A percentile compares a stretch with the other conserved stretches of the same genome.
Conservation (phyloP, 129 eudicot species). For the Dittrichia graveolens region DNA sequence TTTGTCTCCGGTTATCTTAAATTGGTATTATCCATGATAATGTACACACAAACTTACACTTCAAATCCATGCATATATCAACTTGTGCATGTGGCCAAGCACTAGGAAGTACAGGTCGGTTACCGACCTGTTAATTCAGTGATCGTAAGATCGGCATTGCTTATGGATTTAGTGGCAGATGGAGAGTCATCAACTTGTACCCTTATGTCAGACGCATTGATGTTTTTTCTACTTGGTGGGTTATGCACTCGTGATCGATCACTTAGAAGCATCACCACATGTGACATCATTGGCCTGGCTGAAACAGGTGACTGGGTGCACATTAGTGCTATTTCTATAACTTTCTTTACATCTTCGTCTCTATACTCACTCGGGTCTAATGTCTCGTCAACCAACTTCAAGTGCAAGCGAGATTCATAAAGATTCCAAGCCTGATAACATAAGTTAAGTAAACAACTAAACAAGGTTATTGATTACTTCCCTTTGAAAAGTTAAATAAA, state of each 20-base stretch:
- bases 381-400: slow-evolving; percentile 62
- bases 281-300: slow-evolving; percentile 75
- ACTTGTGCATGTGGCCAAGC: slow-evolving; percentile 2
- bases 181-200: slow-evolving; percentile 26
- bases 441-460: background rate
- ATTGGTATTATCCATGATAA: background rate
- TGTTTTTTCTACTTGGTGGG: slow-evolving; percentile 45
- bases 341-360: slow-evolving; percentile 62
- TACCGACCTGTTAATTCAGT: slow-evolving; percentile 47
- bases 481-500: too few species aligned
- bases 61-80: background rate
- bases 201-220: slow-evolving; percentile 34
- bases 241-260: slow-evolving; percentile 43
- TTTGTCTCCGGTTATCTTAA: background rate
- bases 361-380: slow-evolving; percentile 49
- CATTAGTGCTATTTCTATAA: slow-evolving; percentile 63
- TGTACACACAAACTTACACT: slow-evolving; percentile 5
- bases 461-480: background rate
- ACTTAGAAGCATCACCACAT: slow-evolving; percentile 63
- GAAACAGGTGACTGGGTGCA: slow-evolving; percentile 75
- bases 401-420: slow-evolving; percentile 46
- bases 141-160: slow-evolving; percentile 41
- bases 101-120: background rate
- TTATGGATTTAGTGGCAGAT: slow-evolving; percentile 29
- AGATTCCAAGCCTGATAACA: slow-evolving; percentile 63